These are phyloP conservation scores for Lactarius tabidus DNA, from an alignment of 768 basidiomycete species.

Conservation along the genomic window DNA sequence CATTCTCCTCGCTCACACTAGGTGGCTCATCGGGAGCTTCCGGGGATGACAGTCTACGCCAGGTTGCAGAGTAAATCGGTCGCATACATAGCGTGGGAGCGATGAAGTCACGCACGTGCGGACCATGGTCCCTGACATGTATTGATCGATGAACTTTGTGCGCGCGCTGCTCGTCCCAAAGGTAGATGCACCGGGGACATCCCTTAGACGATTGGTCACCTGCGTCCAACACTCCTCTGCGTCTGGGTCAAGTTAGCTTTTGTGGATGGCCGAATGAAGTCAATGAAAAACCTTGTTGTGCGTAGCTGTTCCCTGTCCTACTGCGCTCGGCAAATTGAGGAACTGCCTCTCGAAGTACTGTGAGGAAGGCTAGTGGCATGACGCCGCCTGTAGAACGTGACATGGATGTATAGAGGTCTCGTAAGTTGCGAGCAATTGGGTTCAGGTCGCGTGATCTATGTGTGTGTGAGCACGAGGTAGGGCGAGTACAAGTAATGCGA, in stretches of 20 bases:
- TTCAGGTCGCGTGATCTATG: constrained; percentile 21
- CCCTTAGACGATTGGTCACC: constrained; percentile 66
- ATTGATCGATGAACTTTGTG: constrained; percentile 66
- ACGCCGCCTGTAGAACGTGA: constrained; percentile 68
- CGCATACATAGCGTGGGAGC: not conserved
- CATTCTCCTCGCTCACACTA: constrained; percentile 59
- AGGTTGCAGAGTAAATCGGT: not conserved
- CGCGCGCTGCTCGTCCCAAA: constrained; percentile 32
- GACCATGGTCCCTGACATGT: constrained; percentile 71
- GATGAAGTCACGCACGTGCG: constrained; percentile 48
- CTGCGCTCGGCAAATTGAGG: constrained; percentile 88
- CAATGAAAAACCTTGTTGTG: constrained; percentile 64
- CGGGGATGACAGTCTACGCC: constrained; percentile 64
- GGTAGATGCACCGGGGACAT: constrained; percentile 49
- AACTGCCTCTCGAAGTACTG: constrained; percentile 65
- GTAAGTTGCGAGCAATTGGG: constrained; percentile 47
- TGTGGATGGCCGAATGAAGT: not conserved
- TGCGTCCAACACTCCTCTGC: constrained; percentile 88
- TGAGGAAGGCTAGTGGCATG: constrained; percentile 65
- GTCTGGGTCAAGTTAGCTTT: constrained; percentile 38
- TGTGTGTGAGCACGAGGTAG: not conserved
- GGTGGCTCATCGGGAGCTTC: constrained; percentile 79
- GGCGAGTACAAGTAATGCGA: not conserved
- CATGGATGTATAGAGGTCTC: constrained; percentile 73
- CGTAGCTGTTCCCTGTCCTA: constrained; percentile 41